Conservation (phyloP, 2,329 filamentous ascomycete species). For the Beauveria brongniartii region DNA sequence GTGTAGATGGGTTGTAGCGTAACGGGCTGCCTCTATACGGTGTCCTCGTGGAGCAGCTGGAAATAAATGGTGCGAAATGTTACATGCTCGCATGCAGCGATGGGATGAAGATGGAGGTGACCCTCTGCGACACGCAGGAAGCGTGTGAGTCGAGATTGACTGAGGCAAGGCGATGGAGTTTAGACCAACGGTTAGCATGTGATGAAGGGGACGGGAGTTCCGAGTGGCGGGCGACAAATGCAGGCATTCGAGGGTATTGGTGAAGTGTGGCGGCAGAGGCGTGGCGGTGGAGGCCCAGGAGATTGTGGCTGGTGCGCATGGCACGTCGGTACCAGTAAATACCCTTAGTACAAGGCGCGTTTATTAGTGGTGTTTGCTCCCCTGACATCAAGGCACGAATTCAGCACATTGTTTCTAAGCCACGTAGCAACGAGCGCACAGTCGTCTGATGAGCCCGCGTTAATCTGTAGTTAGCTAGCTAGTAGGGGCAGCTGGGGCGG, state of each 20-base stretch:
- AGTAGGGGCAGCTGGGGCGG: not conserved
- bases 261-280: not conserved
- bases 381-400: not conserved
- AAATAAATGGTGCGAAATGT: not conserved
- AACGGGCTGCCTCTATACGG: not conserved
- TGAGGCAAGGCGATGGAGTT: not conserved
- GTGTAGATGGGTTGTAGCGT: not conserved
- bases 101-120: not conserved
- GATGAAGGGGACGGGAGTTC: not conserved
- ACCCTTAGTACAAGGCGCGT: no score
- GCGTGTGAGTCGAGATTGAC: not conserved
- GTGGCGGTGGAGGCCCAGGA: not conserved
- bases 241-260: not conserved
- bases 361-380: not conserved
- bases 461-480: not conserved
- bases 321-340: no score
- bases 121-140: not conserved
- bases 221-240: not conserved
- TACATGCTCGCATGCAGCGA: conserved; percentile 1
- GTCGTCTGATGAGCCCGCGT: not conserved
- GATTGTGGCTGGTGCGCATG: not conserved
- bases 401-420: not conserved
- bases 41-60: conserved; percentile 1
- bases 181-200: not conserved
- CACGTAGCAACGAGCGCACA: not conserved